phyloP scores from a whole-genome alignment of 352 stramenopile genomes.

The Globisporangium spinosum region DNA sequence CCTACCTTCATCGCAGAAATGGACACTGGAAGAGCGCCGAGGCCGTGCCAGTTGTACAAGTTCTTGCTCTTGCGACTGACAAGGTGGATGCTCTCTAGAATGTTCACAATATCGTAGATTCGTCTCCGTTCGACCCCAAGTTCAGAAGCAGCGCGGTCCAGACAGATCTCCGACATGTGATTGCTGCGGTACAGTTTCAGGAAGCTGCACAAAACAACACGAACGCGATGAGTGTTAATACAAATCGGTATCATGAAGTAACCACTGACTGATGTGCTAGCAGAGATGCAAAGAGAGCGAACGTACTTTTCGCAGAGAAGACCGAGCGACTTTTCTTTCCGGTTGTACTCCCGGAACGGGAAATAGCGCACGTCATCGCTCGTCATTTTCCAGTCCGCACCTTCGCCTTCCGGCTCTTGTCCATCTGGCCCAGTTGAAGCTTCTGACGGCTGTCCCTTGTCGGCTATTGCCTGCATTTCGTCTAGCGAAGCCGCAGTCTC shows the following conservation, averaged over 20 bases:
- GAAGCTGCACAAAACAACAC: slow-evolving; percentile 39
- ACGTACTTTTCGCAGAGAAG: slow-evolving; percentile 85
- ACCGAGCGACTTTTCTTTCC: slow-evolving; percentile 85
- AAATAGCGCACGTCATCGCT: slow-evolving; percentile 46
- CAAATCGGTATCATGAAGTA: neutral
- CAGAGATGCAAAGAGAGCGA: neutral
- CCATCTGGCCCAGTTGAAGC: neutral
- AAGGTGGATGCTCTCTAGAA: slow-evolving; percentile 94
- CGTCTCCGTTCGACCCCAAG: slow-evolving; percentile 90
- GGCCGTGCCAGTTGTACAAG: slow-evolving; percentile 91
- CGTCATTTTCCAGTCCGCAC: slow-evolving; percentile 28
- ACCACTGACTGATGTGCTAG: neutral
- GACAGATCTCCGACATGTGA: slow-evolving; percentile 69
- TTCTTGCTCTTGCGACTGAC: slow-evolving; percentile 96
- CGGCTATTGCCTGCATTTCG: neutral
- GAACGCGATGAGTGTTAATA: neutral
- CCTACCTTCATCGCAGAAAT: slow-evolving; percentile 74
- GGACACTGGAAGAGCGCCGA: slow-evolving; percentile 56
- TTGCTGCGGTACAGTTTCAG: slow-evolving; percentile 68
- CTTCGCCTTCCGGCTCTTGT: slow-evolving; percentile 15
- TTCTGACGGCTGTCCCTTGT: neutral
- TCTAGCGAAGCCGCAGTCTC: neutral
- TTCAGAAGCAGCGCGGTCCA: slow-evolving; percentile 62
- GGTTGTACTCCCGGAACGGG: slow-evolving; percentile 83
- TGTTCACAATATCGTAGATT: slow-evolving; percentile 99